Evolutionary conservation across 345 rosid species (phyloP).

Genomic region (Euphorbia pulcherrima): DNA sequence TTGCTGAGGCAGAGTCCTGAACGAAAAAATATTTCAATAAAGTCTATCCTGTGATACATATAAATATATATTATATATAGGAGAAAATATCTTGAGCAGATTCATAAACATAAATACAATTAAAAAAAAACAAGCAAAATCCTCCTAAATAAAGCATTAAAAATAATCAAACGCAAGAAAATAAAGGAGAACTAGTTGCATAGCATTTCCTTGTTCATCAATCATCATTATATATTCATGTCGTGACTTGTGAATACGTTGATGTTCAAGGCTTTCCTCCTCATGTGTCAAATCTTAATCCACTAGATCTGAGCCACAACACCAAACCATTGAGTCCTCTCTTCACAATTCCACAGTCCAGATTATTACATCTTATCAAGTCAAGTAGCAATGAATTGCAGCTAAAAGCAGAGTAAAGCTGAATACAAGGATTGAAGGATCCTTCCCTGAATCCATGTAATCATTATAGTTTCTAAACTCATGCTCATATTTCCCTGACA

Average conservation of each 20-base stretch:
- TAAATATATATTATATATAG: not conserved
- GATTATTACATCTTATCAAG: not conserved
- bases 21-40: constrained; percentile 10
- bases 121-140: not conserved
- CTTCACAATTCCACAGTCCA: not conserved
- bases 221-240: not conserved
- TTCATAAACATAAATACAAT: not conserved
- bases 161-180: not conserved
- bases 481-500: not conserved
- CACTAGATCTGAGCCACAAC: not conserved
- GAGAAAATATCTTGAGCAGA: not conserved
- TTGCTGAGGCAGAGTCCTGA: constrained; percentile 20
- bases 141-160: not conserved
- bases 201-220: not conserved
- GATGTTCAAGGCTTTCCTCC: too few species aligned
- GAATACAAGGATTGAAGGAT: not conserved
- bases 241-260: too few species aligned
- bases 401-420: not conserved
- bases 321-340: not conserved
- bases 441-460: not conserved
- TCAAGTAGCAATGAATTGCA: not conserved
- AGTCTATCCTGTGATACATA: not conserved
- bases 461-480: not conserved
- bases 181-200: not conserved
- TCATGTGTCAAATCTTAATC: not conserved